Conservation (phyloP, 2,329 filamentous ascomycete species). For the Paramyrothecium sp. region DNA sequence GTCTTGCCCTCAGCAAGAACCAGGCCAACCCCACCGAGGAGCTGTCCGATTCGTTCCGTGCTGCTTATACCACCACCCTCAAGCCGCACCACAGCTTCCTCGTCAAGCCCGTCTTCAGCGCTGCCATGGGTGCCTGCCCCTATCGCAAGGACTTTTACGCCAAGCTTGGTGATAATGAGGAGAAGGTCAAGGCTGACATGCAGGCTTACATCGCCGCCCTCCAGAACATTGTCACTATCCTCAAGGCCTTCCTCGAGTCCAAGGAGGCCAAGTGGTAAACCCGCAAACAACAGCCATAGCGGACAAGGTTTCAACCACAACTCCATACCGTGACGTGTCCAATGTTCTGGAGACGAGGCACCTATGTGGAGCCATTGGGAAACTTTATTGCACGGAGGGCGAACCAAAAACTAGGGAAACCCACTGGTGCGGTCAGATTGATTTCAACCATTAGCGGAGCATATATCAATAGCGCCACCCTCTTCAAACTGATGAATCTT, state of each 20-base stretch:
- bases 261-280: constrained; percentile 59
- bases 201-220: constrained; percentile 72
- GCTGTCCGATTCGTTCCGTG: constrained; percentile 82
- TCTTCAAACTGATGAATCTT: background rate
- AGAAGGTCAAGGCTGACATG: constrained; percentile 63
- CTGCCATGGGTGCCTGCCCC: constrained; percentile 89
- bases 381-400: background rate
- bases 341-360: background rate
- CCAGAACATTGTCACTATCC: constrained; percentile 74
- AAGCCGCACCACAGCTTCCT: constrained; percentile 90
- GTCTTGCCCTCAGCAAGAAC: constrained; percentile 78
- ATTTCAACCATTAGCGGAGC: background rate
- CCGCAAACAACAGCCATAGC: background rate
- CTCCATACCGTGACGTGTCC: background rate
- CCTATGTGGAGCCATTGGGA: background rate
- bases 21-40: constrained; percentile 66
- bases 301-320: background rate
- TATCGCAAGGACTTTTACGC: constrained; percentile 92
- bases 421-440: background rate
- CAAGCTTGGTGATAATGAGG: constrained; percentile 72
- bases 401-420: background rate
- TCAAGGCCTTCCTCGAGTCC: constrained; percentile 58
- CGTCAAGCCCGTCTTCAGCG: constrained; percentile 87
- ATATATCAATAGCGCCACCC: background rate
- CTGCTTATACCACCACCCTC: constrained; percentile 80